Conservation (phyloP, 257 asterid genomes). For the Fraxinus americana region DNA sequence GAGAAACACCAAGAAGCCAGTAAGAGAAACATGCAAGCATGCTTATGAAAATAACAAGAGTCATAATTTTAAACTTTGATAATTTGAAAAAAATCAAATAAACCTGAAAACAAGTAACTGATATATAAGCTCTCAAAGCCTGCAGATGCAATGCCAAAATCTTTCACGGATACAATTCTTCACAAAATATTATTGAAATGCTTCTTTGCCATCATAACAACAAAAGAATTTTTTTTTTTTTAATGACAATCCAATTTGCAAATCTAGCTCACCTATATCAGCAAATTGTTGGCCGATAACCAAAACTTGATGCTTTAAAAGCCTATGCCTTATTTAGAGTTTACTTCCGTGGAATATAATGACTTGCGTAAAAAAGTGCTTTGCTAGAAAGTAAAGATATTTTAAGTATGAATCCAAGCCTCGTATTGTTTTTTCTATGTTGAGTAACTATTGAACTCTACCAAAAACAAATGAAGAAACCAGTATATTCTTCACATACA, state of each 20-base stretch:
- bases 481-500: not conserved
- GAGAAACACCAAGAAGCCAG: slow-evolving; percentile 25
- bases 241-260: not conserved
- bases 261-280: not conserved
- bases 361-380: not conserved
- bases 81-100: not conserved
- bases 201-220: not conserved
- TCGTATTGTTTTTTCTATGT: not conserved
- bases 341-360: not conserved
- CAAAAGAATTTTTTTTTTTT: not conserved
- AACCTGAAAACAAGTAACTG: slow-evolving; percentile 6
- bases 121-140: not conserved
- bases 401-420: not conserved
- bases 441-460: not conserved
- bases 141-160: not conserved
- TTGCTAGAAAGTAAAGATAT: not conserved
- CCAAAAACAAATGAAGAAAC: not conserved
- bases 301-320: not conserved
- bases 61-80: not conserved
- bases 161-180: not conserved
- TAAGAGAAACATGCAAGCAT: slow-evolving; percentile 14
- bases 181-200: not conserved
- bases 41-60: slow-evolving; percentile 10
- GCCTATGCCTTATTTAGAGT: not conserved
- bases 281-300: not conserved